Evolutionary conservation across 1,139 yeast genomes (phyloP).

Genomic region (Magnusiomyces tetraspermus): DNA sequence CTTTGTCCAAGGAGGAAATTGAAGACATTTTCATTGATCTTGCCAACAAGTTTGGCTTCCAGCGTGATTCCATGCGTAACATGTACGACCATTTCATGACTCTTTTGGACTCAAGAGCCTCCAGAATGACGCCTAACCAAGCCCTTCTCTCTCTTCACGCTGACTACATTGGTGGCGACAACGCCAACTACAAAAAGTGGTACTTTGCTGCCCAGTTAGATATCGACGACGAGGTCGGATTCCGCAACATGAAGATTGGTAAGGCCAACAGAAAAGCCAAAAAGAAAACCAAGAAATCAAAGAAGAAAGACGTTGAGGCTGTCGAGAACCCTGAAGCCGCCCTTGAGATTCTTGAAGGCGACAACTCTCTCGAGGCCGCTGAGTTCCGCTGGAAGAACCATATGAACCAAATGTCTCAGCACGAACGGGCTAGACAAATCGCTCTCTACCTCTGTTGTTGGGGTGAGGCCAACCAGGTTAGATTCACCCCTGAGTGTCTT

Average conservation of each 20-base stretch:
- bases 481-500: constrained; percentile 87
- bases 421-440: constrained; percentile 81
- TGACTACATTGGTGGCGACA: constrained; percentile 92
- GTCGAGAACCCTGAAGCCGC: constrained; percentile 39
- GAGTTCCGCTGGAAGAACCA: constrained; percentile 76
- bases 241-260: constrained; percentile 71
- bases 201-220: constrained; percentile 89
- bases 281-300: constrained; percentile 49
- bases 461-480: constrained; percentile 98
- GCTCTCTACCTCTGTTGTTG: constrained; percentile 84
- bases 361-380: constrained; percentile 68
- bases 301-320: constrained; percentile 44
- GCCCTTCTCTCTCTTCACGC: constrained; percentile 90
- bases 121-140: constrained; percentile 94
- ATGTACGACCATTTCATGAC: constrained; percentile 95
- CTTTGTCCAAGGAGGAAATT: constrained; percentile 77
- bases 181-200: constrained; percentile 91
- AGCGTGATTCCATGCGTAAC: constrained; percentile 93
- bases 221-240: constrained; percentile 71
- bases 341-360: constrained; percentile 78
- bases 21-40: constrained; percentile 86
- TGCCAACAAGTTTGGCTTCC: constrained; percentile 91
- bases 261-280: constrained; percentile 49
- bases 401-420: constrained; percentile 59
- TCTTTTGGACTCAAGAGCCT: constrained; percentile 84